Evolutionary conservation across 2,329 filamentous ascomycete genomes (phyloP).

Genomic region (Shiraia bambusicola): DNA sequence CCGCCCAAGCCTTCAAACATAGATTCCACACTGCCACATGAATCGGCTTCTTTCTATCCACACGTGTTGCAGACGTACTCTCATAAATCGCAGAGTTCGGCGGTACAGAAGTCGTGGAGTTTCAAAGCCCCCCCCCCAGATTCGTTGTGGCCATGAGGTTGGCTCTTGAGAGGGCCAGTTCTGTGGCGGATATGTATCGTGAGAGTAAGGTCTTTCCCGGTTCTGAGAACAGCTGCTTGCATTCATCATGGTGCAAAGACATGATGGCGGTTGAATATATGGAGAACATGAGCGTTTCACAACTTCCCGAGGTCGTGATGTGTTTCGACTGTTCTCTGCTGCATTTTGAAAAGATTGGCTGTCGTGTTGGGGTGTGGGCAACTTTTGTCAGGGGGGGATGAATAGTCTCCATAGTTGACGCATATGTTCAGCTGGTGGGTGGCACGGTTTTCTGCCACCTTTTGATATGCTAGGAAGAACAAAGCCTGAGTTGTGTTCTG

Average conservation of each 20-base stretch:
- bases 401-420: slow-evolving; percentile 72
- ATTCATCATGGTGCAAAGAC: slow-evolving; percentile 59
- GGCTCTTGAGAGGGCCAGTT: slow-evolving; percentile 5
- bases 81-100: slow-evolving; percentile 54
- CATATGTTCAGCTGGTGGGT: slow-evolving; percentile 64
- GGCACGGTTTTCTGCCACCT: slow-evolving; percentile 58
- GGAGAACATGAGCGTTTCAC: slow-evolving; percentile 51
- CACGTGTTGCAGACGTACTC: slow-evolving; percentile 24
- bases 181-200: slow-evolving; percentile 6
- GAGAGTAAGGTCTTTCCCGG: slow-evolving; percentile 61
- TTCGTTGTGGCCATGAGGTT: slow-evolving; percentile 55
- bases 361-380: slow-evolving; percentile 29
- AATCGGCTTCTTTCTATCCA: slow-evolving; percentile 15
- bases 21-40: slow-evolving; percentile 15
- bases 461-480: slow-evolving; percentile 18
- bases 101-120: slow-evolving; percentile 56
- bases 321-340: slow-evolving; percentile 53
- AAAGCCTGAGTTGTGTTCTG: slow-evolving; percentile 57
- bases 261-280: slow-evolving; percentile 25
- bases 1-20: slow-evolving; percentile 16
- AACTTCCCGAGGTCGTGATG: slow-evolving; percentile 58
- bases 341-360: slow-evolving; percentile 65
- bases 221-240: slow-evolving; percentile 52
- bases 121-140: slow-evolving; percentile 61
- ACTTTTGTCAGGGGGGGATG: slow-evolving; percentile 45